phyloP scores from a whole-genome alignment of 208 protist species.

The Acanthamoeba pearcei region DNA sequence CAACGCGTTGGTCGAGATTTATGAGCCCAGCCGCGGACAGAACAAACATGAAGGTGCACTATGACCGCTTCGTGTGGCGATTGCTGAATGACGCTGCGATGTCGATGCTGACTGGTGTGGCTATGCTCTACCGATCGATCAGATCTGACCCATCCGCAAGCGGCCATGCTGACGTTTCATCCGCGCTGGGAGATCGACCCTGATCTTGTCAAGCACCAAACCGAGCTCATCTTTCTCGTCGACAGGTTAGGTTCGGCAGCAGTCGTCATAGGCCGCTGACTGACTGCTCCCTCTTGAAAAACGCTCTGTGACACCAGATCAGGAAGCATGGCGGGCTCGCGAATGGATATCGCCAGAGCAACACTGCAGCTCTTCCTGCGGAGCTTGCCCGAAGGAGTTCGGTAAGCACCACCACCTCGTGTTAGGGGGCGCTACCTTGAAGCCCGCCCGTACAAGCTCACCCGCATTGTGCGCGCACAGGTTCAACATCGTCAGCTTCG shows the following conservation, averaged over 20 bases:
- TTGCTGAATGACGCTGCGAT: too few relatives aligned
- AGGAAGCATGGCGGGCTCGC: conserved; percentile 78
- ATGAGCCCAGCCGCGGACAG: neutral
- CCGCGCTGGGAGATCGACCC: neutral
- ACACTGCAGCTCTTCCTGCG: conserved; percentile 80
- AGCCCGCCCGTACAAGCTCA: neutral
- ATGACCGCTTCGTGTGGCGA: neutral
- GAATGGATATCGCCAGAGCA: conserved; percentile 73
- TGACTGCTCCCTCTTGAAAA: neutral
- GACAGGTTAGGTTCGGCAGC: neutral
- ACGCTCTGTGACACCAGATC: conserved; percentile 31
- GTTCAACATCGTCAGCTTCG: conserved; percentile 79
- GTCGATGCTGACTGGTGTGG: neutral
- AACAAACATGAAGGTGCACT: conserved; percentile 6
- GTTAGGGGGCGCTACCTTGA: neutral
- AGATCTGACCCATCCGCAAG: neutral
- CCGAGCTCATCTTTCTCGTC: conserved; percentile 18
- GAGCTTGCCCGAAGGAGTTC: conserved; percentile 74
- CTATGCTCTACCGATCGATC: neutral
- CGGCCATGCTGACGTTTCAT: conserved; percentile 6
- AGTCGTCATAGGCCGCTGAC: too few relatives aligned
- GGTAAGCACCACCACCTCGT: neutral
- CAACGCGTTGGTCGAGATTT: neutral
- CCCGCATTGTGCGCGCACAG: neutral
- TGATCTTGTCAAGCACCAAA: neutral